Base-by-base conservation (phyloP, 2,329 filamentous ascomycete species). In the Pseudofabraea citricarpa region DNA sequence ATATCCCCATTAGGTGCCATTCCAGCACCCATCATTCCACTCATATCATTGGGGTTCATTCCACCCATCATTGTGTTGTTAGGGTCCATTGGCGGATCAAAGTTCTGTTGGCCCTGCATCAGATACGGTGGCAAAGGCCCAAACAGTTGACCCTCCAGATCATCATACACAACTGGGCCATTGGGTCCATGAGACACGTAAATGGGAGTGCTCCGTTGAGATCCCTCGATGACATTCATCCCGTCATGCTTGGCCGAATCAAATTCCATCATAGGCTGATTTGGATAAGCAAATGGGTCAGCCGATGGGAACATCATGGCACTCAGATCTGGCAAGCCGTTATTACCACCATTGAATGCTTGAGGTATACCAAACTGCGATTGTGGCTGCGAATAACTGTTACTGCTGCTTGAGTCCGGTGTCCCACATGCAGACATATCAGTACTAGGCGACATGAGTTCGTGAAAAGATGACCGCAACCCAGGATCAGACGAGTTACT, bases 291-390 rank as follows among this genome's bases (percentile, higher is more conserved):
- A 50, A 91, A 85, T 0, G 87, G 85, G 55, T 91, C 86, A 24
- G 79, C 75, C 0, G 85, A 84, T 1, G 85, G 83, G 56, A 91
- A 91, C 83, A 91, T 90, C 67, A 90, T 79, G 3, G 82, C 79
- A 46, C 83, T 83, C 6, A 90, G 73, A 58, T 87, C 85, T 51
- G 85, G 77, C 13, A 90, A 40, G 6, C 51, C 51, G 26, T 52
- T 49, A 21, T 49, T 50, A 16, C 43, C 41, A 15, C 48, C 44
- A 21, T n/a, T 37, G 64, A 66, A 52, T 70, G 65, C 54, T 58
- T 71, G 36, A 26, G 45, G 48, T 4, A 49, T 27, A 8, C 48
- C 40, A 24, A 54, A 59, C 16, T 27, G 31, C 8, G 35, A 10
- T 5, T 43, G 45, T 29, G 46, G 38, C 32, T 46, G 45, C 9